A percentile compares a stretch with the other conserved stretches of the same genome.
Conservation (phyloP, 345 rosid species). For the Aquilaria sinensis region DNA sequence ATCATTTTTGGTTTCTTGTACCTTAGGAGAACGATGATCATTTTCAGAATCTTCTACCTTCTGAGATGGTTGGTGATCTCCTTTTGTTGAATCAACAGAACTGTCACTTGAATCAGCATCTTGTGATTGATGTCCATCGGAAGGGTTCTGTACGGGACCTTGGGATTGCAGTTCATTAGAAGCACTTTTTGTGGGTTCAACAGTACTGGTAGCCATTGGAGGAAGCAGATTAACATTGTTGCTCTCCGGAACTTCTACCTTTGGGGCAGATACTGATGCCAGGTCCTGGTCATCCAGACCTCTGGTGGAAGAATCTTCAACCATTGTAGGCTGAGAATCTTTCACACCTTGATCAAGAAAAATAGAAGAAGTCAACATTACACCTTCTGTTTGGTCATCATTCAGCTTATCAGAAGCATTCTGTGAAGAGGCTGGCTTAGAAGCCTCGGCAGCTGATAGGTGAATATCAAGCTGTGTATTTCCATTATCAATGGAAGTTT, state of each 20-base stretch:
- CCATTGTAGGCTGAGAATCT: constrained; percentile 6
- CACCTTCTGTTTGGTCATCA: constrained; percentile 9
- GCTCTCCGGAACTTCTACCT: constrained; percentile 3
- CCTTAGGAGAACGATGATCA: neutral
- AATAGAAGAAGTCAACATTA: constrained; percentile 15
- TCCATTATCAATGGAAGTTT: constrained; percentile 9
- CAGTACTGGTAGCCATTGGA: neutral
- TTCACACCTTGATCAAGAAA: constrained; percentile 15
- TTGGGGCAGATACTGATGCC: constrained; percentile 12
- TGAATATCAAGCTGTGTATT: constrained; percentile 12
- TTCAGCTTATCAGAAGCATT: constrained; percentile 11
- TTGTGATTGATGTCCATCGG: constrained; percentile 20
- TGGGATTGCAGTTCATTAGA: constrained; percentile 21
- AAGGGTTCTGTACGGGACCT: neutral
- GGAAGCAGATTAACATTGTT: neutral
- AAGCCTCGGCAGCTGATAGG: constrained; percentile 6
- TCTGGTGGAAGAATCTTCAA: constrained; percentile 16
- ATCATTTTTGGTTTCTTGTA: neutral
- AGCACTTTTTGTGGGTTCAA: neutral
- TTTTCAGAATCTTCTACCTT: neutral
- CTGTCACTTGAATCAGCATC: constrained; percentile 6
- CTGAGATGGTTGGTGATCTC: constrained; percentile 6
- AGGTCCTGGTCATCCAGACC: constrained; percentile 7
- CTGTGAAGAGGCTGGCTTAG: constrained; percentile 4
- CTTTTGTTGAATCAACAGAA: constrained; percentile 15